Evolutionary conservation across 768 basidiomycete genomes (phyloP).

Genomic region (Rhizopogon roseolus): DNA sequence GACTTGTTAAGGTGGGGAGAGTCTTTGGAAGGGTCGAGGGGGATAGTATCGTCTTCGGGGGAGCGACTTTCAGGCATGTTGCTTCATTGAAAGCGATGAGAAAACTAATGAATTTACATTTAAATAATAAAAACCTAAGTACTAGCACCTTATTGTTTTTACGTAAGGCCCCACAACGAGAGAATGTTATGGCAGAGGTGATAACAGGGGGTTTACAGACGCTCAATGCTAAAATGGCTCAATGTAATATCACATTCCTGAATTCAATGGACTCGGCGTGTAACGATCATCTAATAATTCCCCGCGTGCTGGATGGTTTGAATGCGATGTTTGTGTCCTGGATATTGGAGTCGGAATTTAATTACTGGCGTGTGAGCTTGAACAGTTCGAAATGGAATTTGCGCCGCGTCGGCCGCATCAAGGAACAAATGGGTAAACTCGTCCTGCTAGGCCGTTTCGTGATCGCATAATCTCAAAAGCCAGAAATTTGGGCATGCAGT

Average conservation of each 20-base stretch:
- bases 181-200: no score
- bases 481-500: not conserved
- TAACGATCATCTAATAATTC: no score
- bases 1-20: constrained; percentile 6
- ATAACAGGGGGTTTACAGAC: no score
- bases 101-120: not conserved
- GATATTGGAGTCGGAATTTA: not conserved
- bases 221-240: no score
- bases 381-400: not conserved
- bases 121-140: not conserved
- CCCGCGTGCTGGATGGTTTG: no score
- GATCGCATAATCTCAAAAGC: not conserved
- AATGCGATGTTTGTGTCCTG: no score
- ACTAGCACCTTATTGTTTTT: not conserved
- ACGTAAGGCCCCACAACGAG: not conserved
- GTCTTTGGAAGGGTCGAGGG: constrained; percentile 6
- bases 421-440: not conserved
- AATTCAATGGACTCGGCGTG: not conserved
- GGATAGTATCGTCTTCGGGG: constrained; percentile 1
- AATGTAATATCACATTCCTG: not conserved
- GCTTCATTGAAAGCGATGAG: constrained; percentile 6
- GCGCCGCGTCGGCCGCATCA: not conserved
- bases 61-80: constrained; percentile 13
- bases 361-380: not conserved
- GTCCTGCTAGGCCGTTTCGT: no score